phyloP scores from a whole-genome alignment of 2,329 filamentous ascomycete species.

The Curvularia lunata region DNA sequence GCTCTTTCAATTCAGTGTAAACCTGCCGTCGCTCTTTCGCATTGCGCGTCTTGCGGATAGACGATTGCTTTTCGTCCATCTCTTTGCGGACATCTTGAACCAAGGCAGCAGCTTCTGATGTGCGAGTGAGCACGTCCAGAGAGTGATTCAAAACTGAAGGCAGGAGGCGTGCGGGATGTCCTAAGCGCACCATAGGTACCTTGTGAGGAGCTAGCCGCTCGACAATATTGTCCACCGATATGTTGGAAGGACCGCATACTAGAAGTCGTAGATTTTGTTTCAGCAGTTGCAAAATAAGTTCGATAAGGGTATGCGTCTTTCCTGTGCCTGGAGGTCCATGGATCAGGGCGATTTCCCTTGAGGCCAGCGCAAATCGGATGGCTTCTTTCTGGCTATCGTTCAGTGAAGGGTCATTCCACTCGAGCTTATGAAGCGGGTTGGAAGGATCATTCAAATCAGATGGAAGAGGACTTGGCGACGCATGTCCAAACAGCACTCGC shows the following conservation, averaged over 20 bases:
- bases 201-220: conserved; percentile 86
- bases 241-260: conserved; percentile 96
- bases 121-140: conserved; percentile 87
- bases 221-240: conserved; percentile 97
- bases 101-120: conserved; percentile 86
- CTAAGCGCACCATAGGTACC: conserved; percentile 84
- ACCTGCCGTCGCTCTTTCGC: conserved; percentile 80
- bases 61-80: conserved; percentile 90
- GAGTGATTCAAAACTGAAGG: conserved; percentile 89
- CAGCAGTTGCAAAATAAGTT: conserved; percentile 90
- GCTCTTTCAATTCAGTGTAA: conserved; percentile 82
- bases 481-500: conserved; percentile 66
- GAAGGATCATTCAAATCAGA: conserved; percentile 52
- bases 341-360: conserved; percentile 83
- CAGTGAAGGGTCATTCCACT: conserved; percentile 62
- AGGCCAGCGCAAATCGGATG: conserved; percentile 80
- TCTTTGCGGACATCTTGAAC: conserved; percentile 89
- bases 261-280: conserved; percentile 75
- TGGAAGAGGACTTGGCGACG: conserved; percentile 58
- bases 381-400: conserved; percentile 69
- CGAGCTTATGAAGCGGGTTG: conserved; percentile 53
- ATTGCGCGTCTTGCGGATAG: conserved; percentile 83
- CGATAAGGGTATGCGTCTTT: conserved; percentile 95
- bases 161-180: conserved; percentile 88
- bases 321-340: conserved; percentile 96